Evolutionary conservation across 148 eudicot genomes (phyloP), one percentile per base, ranked within the genome.

Genomic region (Cornus kousa): DNA sequence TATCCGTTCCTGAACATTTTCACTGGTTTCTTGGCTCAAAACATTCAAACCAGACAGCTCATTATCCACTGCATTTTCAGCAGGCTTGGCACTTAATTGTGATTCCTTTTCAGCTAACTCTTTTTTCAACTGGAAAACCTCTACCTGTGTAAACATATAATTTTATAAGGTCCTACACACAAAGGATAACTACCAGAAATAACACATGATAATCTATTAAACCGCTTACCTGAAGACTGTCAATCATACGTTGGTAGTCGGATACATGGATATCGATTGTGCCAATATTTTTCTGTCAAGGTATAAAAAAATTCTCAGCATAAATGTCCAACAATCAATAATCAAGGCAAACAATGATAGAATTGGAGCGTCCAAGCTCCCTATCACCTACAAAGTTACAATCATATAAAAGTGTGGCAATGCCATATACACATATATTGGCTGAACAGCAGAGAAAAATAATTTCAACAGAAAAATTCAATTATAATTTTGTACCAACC

Each of bases 1-100:
- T 84, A 93, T 93, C 77, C 97, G 88, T 73, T 93, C 97, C 85
- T 89, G 97, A 72, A 93, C 95, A 77, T 93, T 93, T 86, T 91
- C 95, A 57, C 91, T 89, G 73, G 85, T 91, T 86, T 93, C 95
- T 83, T 86, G 91, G 88, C 97, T 93, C 79, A 93, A 80, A 59
- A 68, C 64, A 74, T 93, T 90, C 59, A 93, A 80, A 95, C 91
- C 91, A 17, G 95, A 88, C 70, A 93, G 68, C 73, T 93, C 95
- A 81, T 91, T 95, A 87, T 89, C 89, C 14, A 83, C 87, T 24
- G 91, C 74, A 73, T 84, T 93, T 75, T 90, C 97, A 57, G 82
- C 72, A 72, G 92, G 89, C 85, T 88, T 93, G 81, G 90, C 82
- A 59, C 72, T 86, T 59, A 85, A 85, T 66, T 85, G 92, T 65